A percentile compares a stretch with the other conserved stretches of the same genome.
phyloP scores from a whole-genome alignment of 2,329 filamentous ascomycete genomes.

The Fusarium compactum region DNA sequence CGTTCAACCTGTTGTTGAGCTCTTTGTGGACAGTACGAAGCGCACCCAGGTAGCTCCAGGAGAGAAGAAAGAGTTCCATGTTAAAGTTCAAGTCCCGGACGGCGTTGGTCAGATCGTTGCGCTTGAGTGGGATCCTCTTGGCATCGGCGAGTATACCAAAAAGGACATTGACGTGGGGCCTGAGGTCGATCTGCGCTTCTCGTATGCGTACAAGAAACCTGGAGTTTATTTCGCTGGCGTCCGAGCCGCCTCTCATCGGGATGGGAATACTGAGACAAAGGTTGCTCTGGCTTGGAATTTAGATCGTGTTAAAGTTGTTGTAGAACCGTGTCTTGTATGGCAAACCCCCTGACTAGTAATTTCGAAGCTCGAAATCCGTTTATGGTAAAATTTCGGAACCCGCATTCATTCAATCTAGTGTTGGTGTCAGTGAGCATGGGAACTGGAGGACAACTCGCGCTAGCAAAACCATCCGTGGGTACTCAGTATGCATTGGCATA shows the following conservation, averaged over 20 bases:
- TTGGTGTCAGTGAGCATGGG: no score
- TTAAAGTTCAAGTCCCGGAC: neutral
- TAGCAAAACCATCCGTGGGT: no score
- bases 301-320: slow-evolving; percentile 12
- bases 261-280: neutral
- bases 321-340: neutral
- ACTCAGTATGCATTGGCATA: no score
- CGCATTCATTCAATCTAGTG: no score
- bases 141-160: slow-evolving; percentile 16
- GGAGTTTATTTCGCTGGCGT: slow-evolving; percentile 18
- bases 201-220: slow-evolving; percentile 3
- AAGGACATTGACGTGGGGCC: neutral
- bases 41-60: neutral
- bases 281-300: slow-evolving; percentile 14
- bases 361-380: no score
- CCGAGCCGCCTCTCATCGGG: slow-evolving; percentile 20
- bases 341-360: neutral
- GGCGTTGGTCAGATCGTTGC: slow-evolving; percentile 26
- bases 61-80: neutral
- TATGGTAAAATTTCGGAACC: no score
- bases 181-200: neutral
- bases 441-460: no score
- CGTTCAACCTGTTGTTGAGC: slow-evolving; percentile 34
- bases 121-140: slow-evolving; percentile 34
- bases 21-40: neutral